Evolutionary conservation across 2,329 filamentous ascomycete genomes (phyloP).

Genomic region (Aspergillus sp.): DNA sequence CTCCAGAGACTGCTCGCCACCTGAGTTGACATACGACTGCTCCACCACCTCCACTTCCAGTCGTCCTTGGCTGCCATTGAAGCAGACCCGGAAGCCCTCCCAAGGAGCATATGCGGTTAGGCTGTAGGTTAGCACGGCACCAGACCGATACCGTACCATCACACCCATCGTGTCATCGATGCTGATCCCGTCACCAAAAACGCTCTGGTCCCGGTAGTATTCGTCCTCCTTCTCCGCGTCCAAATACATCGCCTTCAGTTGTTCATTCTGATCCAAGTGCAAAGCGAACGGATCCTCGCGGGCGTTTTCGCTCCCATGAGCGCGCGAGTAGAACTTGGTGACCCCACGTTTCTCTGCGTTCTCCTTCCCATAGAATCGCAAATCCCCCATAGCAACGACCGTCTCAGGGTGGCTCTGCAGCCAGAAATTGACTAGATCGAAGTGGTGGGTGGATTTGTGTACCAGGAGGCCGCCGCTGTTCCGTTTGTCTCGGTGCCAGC

Average conservation of each 20-base stretch:
- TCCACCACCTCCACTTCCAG: slow-evolving; percentile 64
- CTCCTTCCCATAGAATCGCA: slow-evolving; percentile 61
- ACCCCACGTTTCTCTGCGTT: slow-evolving; percentile 59
- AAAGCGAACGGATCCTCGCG: slow-evolving; percentile 59
- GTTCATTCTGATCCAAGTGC: slow-evolving; percentile 52
- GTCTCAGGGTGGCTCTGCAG: slow-evolving; percentile 55
- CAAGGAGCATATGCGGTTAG: slow-evolving; percentile 59
- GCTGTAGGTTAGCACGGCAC: slow-evolving; percentile 59
- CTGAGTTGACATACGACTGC: slow-evolving; percentile 56
- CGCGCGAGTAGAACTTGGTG: slow-evolving; percentile 47
- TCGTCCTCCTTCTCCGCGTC: slow-evolving; percentile 64
- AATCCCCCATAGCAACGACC: slow-evolving; percentile 59
- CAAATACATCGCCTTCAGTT: slow-evolving; percentile 60
- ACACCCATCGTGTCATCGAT: slow-evolving; percentile 66
- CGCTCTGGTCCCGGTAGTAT: slow-evolving; percentile 62
- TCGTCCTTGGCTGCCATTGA: slow-evolving; percentile 54
- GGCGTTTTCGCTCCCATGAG: slow-evolving; percentile 52
- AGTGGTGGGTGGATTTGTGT: slow-evolving; percentile 65
- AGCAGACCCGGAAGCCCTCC: slow-evolving; percentile 29
- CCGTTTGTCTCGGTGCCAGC: slow-evolving; percentile 62
- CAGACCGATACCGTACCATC: slow-evolving; percentile 57
- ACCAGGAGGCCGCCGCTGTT: slow-evolving; percentile 61
- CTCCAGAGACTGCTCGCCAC: slow-evolving; percentile 53
- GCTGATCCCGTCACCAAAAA: slow-evolving; percentile 63
- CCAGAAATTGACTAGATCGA: slow-evolving; percentile 65